Base-by-base conservation (phyloP, 2,329 filamentous ascomycete species). In the Botrytis fabae region DNA sequence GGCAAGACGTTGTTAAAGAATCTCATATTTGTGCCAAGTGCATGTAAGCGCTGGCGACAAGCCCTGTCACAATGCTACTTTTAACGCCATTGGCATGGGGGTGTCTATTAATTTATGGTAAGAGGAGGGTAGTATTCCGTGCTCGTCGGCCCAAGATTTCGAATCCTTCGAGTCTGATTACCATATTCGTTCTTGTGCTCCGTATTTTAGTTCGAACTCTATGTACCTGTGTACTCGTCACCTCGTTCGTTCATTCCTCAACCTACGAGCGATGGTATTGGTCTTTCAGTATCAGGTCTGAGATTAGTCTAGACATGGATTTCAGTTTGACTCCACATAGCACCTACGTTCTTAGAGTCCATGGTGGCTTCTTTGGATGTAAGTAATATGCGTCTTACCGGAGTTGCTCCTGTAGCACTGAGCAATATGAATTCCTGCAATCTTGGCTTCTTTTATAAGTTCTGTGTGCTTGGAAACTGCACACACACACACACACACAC, bases 391-490 rank as follows among this genome's bases (percentile, higher is more conserved):
- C 38, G 32, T 51, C 63, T 40, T 66, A 40, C 63, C 6, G 44
- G 32, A 51, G 32, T 46, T 66, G 12, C 16, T 28, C 44, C 22
- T n/a, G 22, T 51, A 28, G 32, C 63, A 51, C n/a, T 51, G 35
- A 38, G 32, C 25, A 51, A 38, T 12, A 40, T 40, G 32, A 61
- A 25, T 32, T 61, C 51, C 4, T 70, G 18, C 38, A 70, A 35
- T n/a, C 51, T 70, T 61, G 68, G 68, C 7, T 61, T 70, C 54
- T 62, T 69, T 20, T 70, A 38, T 46, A 46, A 18, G 38, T 70
- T 28, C 9, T 2, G 8, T 42, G 14, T 40, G 42, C 20, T 22
- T 40, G 8, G 3, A 32, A 14, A n/a, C n/a, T 35, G 4, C 35
- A 35, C 35, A 35, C 4, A 35, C 35, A 35, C 35, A 35, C 35